These are phyloP conservation scores for Lunasporangiospora selenospora DNA, from an alignment of 192 early-diverging fungal genomes.

Conservation along the genomic window DNA sequence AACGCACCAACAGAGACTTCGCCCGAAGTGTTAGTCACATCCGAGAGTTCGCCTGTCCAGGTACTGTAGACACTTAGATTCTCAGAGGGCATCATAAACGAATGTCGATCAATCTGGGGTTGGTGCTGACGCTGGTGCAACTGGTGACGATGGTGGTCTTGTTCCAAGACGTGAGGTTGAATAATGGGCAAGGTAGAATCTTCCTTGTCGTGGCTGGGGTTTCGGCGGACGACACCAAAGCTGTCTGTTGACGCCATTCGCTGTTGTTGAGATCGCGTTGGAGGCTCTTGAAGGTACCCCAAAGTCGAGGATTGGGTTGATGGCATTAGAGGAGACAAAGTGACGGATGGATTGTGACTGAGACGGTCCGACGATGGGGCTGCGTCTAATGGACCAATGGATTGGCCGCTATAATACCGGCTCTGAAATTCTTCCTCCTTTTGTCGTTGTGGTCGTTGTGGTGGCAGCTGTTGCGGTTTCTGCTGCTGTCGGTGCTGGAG, in stretches of 20 bases:
- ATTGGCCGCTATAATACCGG: not conserved
- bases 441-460: not conserved
- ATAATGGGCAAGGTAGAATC: not conserved
- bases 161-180: no score
- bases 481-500: slow-evolving; percentile 1
- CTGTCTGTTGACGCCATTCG: slow-evolving; percentile 36
- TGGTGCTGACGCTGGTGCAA: not conserved
- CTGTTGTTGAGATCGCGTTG: slow-evolving; percentile 2
- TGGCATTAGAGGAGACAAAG: no score
- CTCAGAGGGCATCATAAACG: slow-evolving; percentile 45
- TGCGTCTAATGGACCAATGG: not conserved
- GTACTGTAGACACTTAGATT: slow-evolving; percentile 21
- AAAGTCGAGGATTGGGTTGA: no score
- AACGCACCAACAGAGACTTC: slow-evolving; percentile 43
- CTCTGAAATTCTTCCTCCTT: not conserved
- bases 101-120: slow-evolving; percentile 23
- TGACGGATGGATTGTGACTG: no score
- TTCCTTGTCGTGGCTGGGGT: slow-evolving; percentile 9
- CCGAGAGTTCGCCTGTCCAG: slow-evolving; percentile 42
- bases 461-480: slow-evolving; percentile 5
- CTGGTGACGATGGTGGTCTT: slow-evolving; percentile 4
- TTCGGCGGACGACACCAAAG: slow-evolving; percentile 33
- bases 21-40: slow-evolving; percentile 43
- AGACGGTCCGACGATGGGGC: no score
- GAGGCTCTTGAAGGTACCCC: no score